A percentile compares a stretch with the other conserved stretches of the same genome.
phyloP scores from a whole-genome alignment of 768 basidiomycete genomes.

The Rhodotorula toruloides region DNA sequence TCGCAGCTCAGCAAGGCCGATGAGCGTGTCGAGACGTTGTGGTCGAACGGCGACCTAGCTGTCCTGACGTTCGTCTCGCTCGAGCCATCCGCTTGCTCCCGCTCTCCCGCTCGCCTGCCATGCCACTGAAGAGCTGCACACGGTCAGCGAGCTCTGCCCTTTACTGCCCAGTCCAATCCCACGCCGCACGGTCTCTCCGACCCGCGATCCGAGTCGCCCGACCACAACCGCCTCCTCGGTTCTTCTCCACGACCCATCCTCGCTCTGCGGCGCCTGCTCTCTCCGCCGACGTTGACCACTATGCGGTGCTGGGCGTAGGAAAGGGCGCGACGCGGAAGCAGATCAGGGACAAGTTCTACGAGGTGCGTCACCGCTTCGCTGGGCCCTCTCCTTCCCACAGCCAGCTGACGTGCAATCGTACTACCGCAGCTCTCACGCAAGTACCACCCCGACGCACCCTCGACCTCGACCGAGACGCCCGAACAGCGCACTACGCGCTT shows the following conservation, averaged over 20 bases:
- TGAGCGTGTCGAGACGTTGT: too few relatives aligned
- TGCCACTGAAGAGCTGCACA: too few relatives aligned
- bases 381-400: background rate
- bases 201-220: background rate
- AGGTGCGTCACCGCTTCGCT: constrained; percentile 8
- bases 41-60: too few relatives aligned
- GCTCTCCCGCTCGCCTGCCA: too few relatives aligned
- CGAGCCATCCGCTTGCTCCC: too few relatives aligned
- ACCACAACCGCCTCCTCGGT: background rate
- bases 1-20: too few relatives aligned
- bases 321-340: constrained; percentile 15
- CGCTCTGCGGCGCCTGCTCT: constrained; percentile 1
- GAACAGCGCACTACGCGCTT: constrained; percentile 24
- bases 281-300: constrained; percentile 31
- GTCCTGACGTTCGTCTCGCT: too few relatives aligned
- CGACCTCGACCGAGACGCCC: constrained; percentile 30
- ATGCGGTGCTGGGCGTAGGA: constrained; percentile 12
- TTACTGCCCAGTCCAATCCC: too few relatives aligned
- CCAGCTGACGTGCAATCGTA: background rate
- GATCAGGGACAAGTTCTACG: constrained; percentile 37
- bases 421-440: constrained; percentile 28
- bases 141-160: too few relatives aligned
- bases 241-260: background rate
- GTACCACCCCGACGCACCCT: constrained; percentile 36
- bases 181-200: too few relatives aligned